Evolutionary conservation across 2,329 filamentous ascomycete species (phyloP), one percentile per base, ranked within the genome.

Genomic region (Cucurbitaria berberidis): DNA sequence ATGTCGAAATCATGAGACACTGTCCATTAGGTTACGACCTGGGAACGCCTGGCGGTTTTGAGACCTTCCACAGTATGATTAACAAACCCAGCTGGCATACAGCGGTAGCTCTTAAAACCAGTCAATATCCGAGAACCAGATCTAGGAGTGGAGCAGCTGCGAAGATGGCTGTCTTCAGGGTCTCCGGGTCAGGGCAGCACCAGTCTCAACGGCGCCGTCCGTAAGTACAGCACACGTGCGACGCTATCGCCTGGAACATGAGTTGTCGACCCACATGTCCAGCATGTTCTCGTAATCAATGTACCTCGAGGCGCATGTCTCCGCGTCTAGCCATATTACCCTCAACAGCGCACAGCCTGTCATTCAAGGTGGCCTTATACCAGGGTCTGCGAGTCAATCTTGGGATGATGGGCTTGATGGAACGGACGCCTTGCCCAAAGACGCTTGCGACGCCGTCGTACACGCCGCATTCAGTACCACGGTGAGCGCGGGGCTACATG

Each of bases 221-320:
- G 26, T 45, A 22, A 34, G 21, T 19, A 44, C 40, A 48, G 24
- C 51, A 53, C 51, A 53, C 45, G 51, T 53, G 51, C 50, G 40
- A 29, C 40, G 40, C 40, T 42, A 42, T 19, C 24, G 24, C 24
- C n/a, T 42, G 10, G 40, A 18, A 42, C 16, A 30, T 27, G 15
- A 24, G 40, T 19, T 18, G 13, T 42, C 16, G 40, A 42, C n/a
- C n/a, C 40, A 29, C 15, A 29, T 10, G 11, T 4, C 9, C 15
- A 29, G n/a, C 11, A 27, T 8, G 11, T 10, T 3, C 11, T 22
- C 34, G 36, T 39, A 22, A 11, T 15, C 13, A 21, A 39, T 39
- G 35, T 13, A 38, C 18, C 10, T 22, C 10, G 21, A 22, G 36
- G 36, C 21, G 24, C 22, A 29, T 24, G 3, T 27, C 19, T 3